A percentile compares a stretch with the other conserved stretches of the same genome.
These are phyloP conservation scores for Populus simonii DNA, from an alignment of 345 rosid species.

Conservation along the genomic window DNA sequence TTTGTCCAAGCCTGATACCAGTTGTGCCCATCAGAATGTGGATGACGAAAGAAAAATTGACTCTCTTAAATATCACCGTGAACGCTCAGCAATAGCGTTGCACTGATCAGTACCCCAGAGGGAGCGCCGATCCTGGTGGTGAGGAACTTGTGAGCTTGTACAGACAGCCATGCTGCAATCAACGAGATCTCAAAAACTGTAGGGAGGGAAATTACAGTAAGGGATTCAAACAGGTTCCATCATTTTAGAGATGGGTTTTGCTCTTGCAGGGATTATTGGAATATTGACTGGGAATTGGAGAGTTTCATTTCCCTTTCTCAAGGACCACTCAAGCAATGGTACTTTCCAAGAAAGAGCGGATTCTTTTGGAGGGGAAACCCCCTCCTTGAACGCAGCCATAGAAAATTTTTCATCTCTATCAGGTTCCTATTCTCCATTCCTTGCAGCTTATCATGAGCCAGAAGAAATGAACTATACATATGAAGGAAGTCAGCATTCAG, in stretches of 20 bases:
- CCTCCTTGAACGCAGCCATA: background rate
- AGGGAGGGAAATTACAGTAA: conserved; percentile 67
- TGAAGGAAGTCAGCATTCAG: background rate
- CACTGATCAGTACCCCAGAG: conserved; percentile 73
- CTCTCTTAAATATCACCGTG: conserved; percentile 77
- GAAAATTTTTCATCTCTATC: background rate
- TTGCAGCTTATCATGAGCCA: background rate
- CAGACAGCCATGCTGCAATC: conserved; percentile 84
- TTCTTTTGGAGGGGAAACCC: background rate
- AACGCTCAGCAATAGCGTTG: conserved; percentile 77
- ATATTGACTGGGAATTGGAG: background rate
- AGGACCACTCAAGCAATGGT: background rate
- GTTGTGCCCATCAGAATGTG: conserved; percentile 51
- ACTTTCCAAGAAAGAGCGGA: background rate
- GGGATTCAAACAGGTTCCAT: conserved; percentile 93
- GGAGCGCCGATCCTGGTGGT: conserved; percentile 67
- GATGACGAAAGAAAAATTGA: conserved; percentile 57
- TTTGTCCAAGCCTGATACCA: conserved; percentile 59
- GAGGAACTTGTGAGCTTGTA: conserved; percentile 85
- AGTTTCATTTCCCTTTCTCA: background rate
- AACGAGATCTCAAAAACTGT: conserved; percentile 76
- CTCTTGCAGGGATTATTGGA: conserved; percentile 86
- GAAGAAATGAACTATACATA: background rate
- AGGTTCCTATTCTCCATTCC: background rate
- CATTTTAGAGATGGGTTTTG: conserved; percentile 71